Base-by-base conservation (phyloP, 495 filamentous ascomycete species). In the Cercophora scortea region DNA sequence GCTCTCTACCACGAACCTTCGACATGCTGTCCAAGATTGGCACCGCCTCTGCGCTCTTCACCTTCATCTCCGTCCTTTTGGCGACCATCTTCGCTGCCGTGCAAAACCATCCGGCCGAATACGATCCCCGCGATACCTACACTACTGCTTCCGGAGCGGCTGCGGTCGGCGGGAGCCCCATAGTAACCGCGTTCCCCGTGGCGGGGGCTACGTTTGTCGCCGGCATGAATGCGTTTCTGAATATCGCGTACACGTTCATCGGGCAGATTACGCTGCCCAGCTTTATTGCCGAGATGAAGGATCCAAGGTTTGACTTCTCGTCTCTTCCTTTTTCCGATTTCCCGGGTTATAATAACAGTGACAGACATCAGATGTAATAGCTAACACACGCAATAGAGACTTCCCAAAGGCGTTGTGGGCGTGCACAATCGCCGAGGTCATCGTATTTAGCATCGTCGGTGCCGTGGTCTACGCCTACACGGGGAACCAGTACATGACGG, bases 201-300 rank as follows among this genome's bases (percentile, higher is more conserved):
- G 66, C 71, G 3, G 78, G 81, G n/a, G 91, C 88, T 0, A 85
- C 85, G 0, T 93, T 90, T 52, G 86, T 95, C 13, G 71, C 73
- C 6, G 89, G 85, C 8, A 79, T 92, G 69, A 88, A 79, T 45
- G 89, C 89, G 2, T 93, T 93, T 70, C 70, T 94, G 57, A 95
- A 95, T 66, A 94, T 95, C 61, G 82, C 80, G 67, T 95, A 93
- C 67, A 95, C 89, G 7, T 93, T 95, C 68, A 93, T 95, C 56
- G 89, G 89, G 4, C 89, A 95, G 64, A 95, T 95, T 65, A 95
- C 89, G 0, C 74, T 95, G 19, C 89, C 89, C 3, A 88, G 83
- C 59, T 95, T 95, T 73, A 95, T 95, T 56, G 89, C 89, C 5
- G 89, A 95, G 64, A 95, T 95, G 89, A 83, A 81, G 62, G 79